phyloP scores from a whole-genome alignment of 495 filamentous ascomycete genomes.

The Aspergillus leporis region DNA sequence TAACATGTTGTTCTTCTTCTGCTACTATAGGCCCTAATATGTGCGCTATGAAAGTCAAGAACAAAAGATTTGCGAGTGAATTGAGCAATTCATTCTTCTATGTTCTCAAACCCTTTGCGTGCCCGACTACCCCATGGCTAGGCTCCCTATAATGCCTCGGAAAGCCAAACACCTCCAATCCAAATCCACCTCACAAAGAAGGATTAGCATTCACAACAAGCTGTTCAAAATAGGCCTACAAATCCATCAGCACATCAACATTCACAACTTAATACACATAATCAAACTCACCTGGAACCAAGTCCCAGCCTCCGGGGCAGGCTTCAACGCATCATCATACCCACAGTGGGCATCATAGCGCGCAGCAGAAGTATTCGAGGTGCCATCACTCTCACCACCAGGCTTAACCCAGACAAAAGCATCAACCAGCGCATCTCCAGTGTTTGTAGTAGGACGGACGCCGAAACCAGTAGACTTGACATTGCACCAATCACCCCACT shows the following conservation, averaged over 20 bases:
- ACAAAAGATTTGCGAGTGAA: no score
- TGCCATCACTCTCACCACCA: slow-evolving; percentile 80
- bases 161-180: not conserved
- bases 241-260: not conserved
- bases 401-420: slow-evolving; percentile 87
- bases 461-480: slow-evolving; percentile 75
- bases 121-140: no score
- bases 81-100: no score
- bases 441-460: slow-evolving; percentile 62
- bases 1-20: no score
- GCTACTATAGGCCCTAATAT: not conserved
- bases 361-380: slow-evolving; percentile 57
- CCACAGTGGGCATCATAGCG: slow-evolving; percentile 77
- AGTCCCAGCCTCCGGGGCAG: slow-evolving; percentile 74
- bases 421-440: slow-evolving; percentile 62
- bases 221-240: slow-evolving; percentile 63
- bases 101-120: no score
- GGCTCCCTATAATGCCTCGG: no score
- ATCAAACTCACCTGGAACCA: slow-evolving; percentile 65
- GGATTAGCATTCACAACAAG: slow-evolving; percentile 69
- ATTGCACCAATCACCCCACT: slow-evolving; percentile 86
- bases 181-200: slow-evolving; percentile 19
- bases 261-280: not conserved
- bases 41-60: no score
- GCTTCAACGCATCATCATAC: slow-evolving; percentile 56